Evolutionary conservation across 208 protist genomes (phyloP).

Genomic region (Leishmania gerbilli): DNA sequence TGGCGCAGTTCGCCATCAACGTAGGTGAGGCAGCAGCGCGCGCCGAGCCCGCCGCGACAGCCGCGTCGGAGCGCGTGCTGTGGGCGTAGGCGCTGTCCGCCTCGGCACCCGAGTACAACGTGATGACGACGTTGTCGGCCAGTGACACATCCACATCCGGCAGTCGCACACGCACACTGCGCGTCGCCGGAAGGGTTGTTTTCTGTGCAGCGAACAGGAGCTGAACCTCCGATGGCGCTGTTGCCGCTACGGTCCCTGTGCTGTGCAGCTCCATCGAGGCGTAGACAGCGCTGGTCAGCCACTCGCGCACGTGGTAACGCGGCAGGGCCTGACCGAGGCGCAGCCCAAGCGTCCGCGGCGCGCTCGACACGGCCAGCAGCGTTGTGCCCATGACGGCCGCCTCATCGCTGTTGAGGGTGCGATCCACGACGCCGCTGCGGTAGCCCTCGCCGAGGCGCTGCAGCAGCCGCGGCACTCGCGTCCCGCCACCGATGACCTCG

Average conservation of each 20-base stretch:
- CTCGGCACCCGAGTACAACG: conserved; percentile 18
- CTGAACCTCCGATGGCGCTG: conserved; percentile 1
- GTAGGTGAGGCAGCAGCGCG: not conserved
- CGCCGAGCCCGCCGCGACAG: no score
- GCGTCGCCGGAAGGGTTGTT: conserved; percentile 12
- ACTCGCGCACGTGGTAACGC: conserved; percentile 42
- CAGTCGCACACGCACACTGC: conserved; percentile 15
- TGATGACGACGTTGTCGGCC: conserved; percentile 6
- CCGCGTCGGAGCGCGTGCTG: not conserved
- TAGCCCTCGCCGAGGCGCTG: conserved; percentile 53
- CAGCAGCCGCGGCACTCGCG: conserved; percentile 79
- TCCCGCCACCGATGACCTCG: conserved; percentile 83
- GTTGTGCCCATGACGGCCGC: conserved; percentile 70
- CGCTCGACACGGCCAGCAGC: conserved; percentile 43
- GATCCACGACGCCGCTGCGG: conserved; percentile 44
- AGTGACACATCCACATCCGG: not conserved
- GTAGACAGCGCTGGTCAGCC: conserved; percentile 53
- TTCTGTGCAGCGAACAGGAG: conserved; percentile 15
- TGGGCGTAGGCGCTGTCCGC: conserved; percentile 13
- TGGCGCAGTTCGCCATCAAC: not conserved
- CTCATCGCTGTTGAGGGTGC: conserved; percentile 89
- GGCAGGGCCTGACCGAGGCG: conserved; percentile 7
- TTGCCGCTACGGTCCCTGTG: not conserved
- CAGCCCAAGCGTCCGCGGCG: conserved; percentile 12
- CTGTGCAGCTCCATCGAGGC: conserved; percentile 10